phyloP scores from a whole-genome alignment of 768 basidiomycete species.

The Tylopilus vinaceipallidus region DNA sequence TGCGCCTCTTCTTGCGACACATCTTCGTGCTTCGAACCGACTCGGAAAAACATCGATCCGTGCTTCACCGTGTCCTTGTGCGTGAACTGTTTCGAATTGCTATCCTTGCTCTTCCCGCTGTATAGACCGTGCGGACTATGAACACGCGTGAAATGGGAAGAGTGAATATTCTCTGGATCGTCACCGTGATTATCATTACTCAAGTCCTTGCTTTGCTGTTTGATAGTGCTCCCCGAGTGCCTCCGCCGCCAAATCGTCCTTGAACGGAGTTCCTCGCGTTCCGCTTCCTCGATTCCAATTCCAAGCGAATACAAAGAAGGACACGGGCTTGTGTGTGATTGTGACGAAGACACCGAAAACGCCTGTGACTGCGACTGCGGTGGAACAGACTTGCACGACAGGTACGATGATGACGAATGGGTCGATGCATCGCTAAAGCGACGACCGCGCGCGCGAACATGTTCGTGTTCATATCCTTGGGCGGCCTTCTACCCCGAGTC shows the following conservation, averaged over 20 bases:
- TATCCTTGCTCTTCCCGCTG: neutral
- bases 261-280: constrained; percentile 21
- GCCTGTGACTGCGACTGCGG: constrained; percentile 20
- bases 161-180: neutral
- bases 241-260: constrained; percentile 20
- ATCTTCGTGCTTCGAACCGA: constrained; percentile 22
- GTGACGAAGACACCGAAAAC: constrained; percentile 13
- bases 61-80: constrained; percentile 32
- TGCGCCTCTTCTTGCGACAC: constrained; percentile 7
- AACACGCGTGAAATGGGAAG: neutral
- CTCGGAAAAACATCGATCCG: constrained; percentile 18
- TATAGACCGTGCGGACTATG: too few relatives aligned
- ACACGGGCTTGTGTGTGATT: constrained; percentile 14
- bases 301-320: constrained; percentile 22
- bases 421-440: constrained; percentile 22
- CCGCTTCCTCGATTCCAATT: constrained; percentile 23
- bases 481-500: neutral
- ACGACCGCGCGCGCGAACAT: constrained; percentile 1
- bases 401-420: constrained; percentile 16
- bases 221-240: constrained; percentile 10
- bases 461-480: constrained; percentile 5
- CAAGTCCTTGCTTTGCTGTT: constrained; percentile 7
- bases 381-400: constrained; percentile 23
- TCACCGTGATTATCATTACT: neutral
- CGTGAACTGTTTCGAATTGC: neutral